Base-by-base conservation (phyloP, 768 basidiomycete species). In the Daedalea quercina region DNA sequence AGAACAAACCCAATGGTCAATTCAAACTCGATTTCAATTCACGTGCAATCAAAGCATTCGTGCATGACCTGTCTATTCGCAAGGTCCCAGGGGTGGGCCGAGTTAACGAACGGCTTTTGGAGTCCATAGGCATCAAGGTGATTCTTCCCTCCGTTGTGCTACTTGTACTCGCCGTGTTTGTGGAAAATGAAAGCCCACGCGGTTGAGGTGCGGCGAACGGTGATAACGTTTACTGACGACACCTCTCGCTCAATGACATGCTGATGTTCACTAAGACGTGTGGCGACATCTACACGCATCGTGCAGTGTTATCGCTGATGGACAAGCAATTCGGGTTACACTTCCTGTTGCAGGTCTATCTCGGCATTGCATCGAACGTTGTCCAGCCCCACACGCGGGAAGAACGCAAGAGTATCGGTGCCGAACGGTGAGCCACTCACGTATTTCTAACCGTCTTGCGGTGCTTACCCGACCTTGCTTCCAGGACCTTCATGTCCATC, bases 1-100 rank as follows among this genome's bases (percentile, higher is more conserved):
- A 90, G 85, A 95, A 97, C 67, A 97, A 97, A 69, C 94, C 94
- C 2, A 90, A 95, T 62, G 94, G 93, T 12, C 94, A 96, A 67
- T 97, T 81, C 57, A 77, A 79, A 58, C 78, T 96, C 22, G 69
- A 80, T 2, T 90, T 87, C 60, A 78, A 86, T 24, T 66, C 76
- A 1, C 63, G 79, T 25, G 70, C 76, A 8, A 85, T 97, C 59
- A 76, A 77, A 45, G 69, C 70, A 0, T 97, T 96, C 65, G 92
- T 92, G 85, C 73, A 70, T 20, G 80, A 85, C 45, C 77, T 97
- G 15, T 78, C 92, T 0, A 90, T 96, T 42, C 84, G 91, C 42
- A 91, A 87, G 64, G 78, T 96, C 15, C 91, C 88, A 2, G 94
- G 94, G 0, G 82, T 97, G 54, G 95, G 95, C 1, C 75, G 93